A percentile compares a stretch with the other conserved stretches of the same genome.
Evolutionary conservation across 768 basidiomycete species (phyloP).

Genomic region (Gymnopilus dilepis): DNA sequence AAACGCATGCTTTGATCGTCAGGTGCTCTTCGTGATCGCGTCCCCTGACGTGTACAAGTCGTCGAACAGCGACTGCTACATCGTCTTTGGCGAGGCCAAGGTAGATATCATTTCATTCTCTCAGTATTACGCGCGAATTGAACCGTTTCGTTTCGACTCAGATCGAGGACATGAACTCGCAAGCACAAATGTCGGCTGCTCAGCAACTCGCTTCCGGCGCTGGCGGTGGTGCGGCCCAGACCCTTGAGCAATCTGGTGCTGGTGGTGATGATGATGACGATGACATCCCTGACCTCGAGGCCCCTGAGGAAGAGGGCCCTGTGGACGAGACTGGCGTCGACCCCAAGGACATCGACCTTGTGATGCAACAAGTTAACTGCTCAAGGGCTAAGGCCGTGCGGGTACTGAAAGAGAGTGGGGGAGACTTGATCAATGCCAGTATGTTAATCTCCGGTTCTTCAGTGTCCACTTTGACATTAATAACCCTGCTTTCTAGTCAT

Average conservation of each 20-base stretch:
- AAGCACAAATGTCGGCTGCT: conserved; percentile 75
- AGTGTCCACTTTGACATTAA: background rate
- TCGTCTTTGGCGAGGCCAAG: conserved; percentile 99
- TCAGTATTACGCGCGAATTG: background rate
- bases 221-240: conserved; percentile 47
- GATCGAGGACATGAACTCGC: conserved; percentile 89
- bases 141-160: background rate
- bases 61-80: conserved; percentile 96
- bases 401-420: conserved; percentile 88
- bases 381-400: conserved; percentile 91
- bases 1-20: conserved; percentile 14
- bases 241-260: conserved; percentile 55
- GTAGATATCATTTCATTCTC: conserved; percentile 37
- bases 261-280: conserved; percentile 75
- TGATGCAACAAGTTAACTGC: conserved; percentile 88
- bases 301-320: conserved; percentile 78
- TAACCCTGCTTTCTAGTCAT: conserved; percentile 61
- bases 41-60: conserved; percentile 98
- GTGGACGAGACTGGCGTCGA: conserved; percentile 90
- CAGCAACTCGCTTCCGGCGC: conserved; percentile 74
- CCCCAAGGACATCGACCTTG: conserved; percentile 92
- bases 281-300: conserved; percentile 85
- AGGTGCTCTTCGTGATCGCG: conserved; percentile 92
- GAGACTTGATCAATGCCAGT: conserved; percentile 98
- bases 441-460: conserved; percentile 41